Base-by-base conservation (phyloP, 345 rosid genomes). In the Linum tenue region DNA sequence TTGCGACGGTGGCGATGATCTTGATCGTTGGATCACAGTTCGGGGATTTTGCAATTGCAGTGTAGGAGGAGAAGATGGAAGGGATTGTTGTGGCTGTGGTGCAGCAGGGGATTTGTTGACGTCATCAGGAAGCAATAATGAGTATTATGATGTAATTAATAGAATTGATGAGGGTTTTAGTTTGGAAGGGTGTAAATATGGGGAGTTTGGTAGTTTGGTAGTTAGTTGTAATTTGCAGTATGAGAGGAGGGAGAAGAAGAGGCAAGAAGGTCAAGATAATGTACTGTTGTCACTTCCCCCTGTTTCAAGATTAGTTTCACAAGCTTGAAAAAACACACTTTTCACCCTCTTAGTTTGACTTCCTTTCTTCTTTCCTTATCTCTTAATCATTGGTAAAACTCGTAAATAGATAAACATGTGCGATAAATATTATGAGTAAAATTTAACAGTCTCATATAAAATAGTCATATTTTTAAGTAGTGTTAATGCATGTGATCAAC, bases 1-100 rank as follows among this genome's bases (percentile, higher is more conserved):
- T 22, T 22, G 31, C 31, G 31, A 22, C 31, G 31, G 31, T 7
- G 53, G 64, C 69, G 90, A 76, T 69, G 80, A 73, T 8, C 10
- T 10, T 72, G 81, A 63, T 53, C 73, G 70, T 57, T 90, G 94
- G 94, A 74, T 83, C 70, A 69, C 81, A 22, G 31, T 22, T 22
- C 31, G 31, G 31, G 31, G 31, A 22, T 0, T 0, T 22, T 22
- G 31, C 31, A 22, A 22, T 22, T 22, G 31, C 31, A 22, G 31
- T 22, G 31, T 22, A 22, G 31, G 31, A 22, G 31, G 31, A 22
- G 31, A 22, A 22, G 31, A 22, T 22, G 31, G 31, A 22, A 22
- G 31, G 31, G 31, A 22, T 22, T 22, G 31, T 22, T 22, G 31
- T 22, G 31, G 31, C 31, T 22, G 31, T 22, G n/a, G 69, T 87